phyloP scores from a whole-genome alignment of 2,329 filamentous ascomycete genomes.

The Uncinocarpus reesii region DNA sequence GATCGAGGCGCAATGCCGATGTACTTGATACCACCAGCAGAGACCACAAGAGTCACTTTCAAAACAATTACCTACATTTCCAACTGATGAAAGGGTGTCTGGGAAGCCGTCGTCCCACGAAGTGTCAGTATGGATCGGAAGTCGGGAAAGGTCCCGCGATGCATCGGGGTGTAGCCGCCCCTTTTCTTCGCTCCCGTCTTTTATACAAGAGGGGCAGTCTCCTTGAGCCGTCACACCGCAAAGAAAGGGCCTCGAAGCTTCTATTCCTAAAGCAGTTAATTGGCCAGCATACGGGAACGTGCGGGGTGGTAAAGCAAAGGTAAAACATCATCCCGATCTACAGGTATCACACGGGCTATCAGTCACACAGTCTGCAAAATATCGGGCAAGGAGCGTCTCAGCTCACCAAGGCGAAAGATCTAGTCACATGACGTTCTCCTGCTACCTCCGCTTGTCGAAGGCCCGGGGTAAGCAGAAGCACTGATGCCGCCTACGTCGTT shows the following conservation, averaged over 20 bases:
- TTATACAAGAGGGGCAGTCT: background rate
- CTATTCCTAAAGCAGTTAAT: background rate
- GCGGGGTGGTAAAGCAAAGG: slow-evolving; percentile 1
- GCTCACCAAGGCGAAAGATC: background rate
- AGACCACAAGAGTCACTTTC: background rate
- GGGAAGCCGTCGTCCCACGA: background rate
- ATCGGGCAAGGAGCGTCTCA: background rate
- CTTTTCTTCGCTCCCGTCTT: background rate
- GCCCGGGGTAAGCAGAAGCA: background rate
- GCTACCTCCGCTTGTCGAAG: background rate
- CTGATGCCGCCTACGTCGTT: background rate
- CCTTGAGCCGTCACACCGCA: background rate
- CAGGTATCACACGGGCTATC: slow-evolving; percentile 2
- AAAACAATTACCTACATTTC: background rate
- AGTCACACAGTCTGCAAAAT: background rate
- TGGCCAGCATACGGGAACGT: background rate
- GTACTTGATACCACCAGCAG: too few relatives aligned
- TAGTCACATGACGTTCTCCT: background rate
- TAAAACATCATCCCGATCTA: background rate
- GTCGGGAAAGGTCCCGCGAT: slow-evolving; percentile 3
- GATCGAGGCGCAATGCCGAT: too few relatives aligned
- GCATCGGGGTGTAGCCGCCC: background rate
- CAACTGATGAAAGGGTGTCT: background rate
- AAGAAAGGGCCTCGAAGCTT: slow-evolving; percentile 8
- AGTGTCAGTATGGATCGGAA: slow-evolving; percentile 2